Percentiles rank a stretch among this genome's conserved stretches.
phyloP scores from a whole-genome alignment of 2,329 filamentous ascomycete species.

The Lachnellula hyalina region DNA sequence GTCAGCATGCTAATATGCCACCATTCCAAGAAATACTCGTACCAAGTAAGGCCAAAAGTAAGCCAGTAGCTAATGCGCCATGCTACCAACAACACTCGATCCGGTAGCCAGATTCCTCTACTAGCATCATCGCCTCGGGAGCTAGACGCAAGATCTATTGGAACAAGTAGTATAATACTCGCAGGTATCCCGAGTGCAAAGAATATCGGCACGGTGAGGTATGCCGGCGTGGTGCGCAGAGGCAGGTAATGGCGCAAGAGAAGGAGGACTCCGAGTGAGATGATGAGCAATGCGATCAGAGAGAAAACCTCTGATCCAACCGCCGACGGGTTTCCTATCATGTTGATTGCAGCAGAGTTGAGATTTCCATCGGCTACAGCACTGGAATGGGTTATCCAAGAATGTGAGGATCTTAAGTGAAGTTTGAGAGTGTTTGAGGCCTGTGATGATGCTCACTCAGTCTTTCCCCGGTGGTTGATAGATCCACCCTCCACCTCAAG shows the following conservation, averaged over 20 bases:
- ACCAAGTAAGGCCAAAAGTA: slow-evolving; percentile 93
- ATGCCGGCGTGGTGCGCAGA: slow-evolving; percentile 82
- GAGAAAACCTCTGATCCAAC: slow-evolving; percentile 78
- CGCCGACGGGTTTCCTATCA: slow-evolving; percentile 47
- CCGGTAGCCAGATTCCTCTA: slow-evolving; percentile 82
- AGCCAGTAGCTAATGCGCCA: slow-evolving; percentile 98
- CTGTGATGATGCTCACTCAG: no score
- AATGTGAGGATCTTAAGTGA: neutral
- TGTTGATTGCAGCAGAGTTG: slow-evolving; percentile 7
- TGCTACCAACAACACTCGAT: slow-evolving; percentile 71
- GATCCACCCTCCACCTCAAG: no score
- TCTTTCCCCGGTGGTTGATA: no score
- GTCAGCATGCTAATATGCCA: neutral
- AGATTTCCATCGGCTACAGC: slow-evolving; percentile 12
- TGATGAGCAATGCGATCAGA: slow-evolving; percentile 62
- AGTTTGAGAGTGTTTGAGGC: neutral
- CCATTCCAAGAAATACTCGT: slow-evolving; percentile 24
- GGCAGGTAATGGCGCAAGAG: slow-evolving; percentile 88
- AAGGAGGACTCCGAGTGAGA: slow-evolving; percentile 73
- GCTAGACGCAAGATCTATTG: slow-evolving; percentile 89
- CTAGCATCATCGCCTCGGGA: slow-evolving; percentile 66
- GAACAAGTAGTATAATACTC: slow-evolving; percentile 85
- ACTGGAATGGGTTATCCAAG: neutral
- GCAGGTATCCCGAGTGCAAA: slow-evolving; percentile 91
- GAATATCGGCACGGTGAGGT: slow-evolving; percentile 88